Base-by-base conservation (phyloP, 176 grass and related monocot species). In the Rhynchospora pubera region DNA sequence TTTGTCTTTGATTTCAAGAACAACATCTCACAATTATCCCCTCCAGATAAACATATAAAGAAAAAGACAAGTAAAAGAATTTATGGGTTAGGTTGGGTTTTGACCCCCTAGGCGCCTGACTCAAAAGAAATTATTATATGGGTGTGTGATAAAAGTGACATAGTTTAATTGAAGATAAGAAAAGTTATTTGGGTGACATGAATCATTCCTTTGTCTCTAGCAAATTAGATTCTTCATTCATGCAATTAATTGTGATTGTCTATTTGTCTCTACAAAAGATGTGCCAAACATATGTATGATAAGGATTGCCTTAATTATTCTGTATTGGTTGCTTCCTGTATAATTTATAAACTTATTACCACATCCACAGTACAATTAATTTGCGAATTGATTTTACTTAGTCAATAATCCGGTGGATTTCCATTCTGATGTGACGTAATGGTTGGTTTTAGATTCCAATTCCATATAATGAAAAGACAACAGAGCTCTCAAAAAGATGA, bases 121-220 rank as follows among this genome's bases (percentile, higher is more conserved):
- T 57, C 50, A 6, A 51, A 73, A 73, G 45, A 51, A 51, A 24
- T 23, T 1, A 50, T 21, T 23, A 16, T 67, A 21, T 71, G 12
- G 46, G n/a, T 51, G 69, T 74, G 16, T 74, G 46, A 74, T 74
- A 24, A 74, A n/a, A 50, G 21, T 24, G 19, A n/a, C 19, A 50
- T 74, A 74, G 43, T 72, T 48, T 74, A 26, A 51, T 71, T 12
- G 44, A 73, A 19, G 26, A 79, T 59, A 57, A 80, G 57, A 51
- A 79, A 44, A 60, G 5, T 43, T 80, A 61, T 44, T 52, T 52
- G 51, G 62, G 79, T 47, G 79, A 53, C 30, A 62, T 62, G 56
- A 80, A 80, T 80, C 30, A 80, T 80, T 80, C 78, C 78, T 80
- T 80, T 80, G 28, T 80, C 78, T 80, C 78, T 80, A 62, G 78